Base-by-base conservation (phyloP, 1,284 basidiomycete genomes). In the Melampsora americana region DNA sequence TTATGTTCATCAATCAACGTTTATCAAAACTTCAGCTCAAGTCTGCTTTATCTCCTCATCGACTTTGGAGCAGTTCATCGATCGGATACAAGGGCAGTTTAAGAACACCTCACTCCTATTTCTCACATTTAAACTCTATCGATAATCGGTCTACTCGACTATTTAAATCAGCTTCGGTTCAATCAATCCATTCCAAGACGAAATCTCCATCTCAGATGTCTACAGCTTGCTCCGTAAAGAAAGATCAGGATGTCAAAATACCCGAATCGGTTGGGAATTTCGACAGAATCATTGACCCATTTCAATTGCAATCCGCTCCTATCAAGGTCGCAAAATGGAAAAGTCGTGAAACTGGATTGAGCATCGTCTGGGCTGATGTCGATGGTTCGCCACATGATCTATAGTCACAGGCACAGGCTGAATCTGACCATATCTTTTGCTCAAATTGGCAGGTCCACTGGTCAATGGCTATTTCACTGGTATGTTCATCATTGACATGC, bases 401-500 rank as follows among this genome's bases (percentile, higher is more conserved):
- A 56, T 56, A 7, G 53, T 56, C 14, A 5, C n/a, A 16, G 50
- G 1, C 30, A 16, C 44, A 0, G 5, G 28, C 20, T 50, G 23
- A 28, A 65, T 26, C 16, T 71, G 39, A 71, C 46, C 62, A 16
- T 56, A 0, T 6, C 32, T 46, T 39, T 44, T 73, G 2, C 53
- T 26, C 18, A 44, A 35, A 56, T 44, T 6, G 60, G 56, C 78
- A 93, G 92, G 93, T 79, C 89, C 93, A 5, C 87, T 95, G 76
- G 89, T 95, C 7, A 93, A 95, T 81, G 93, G 93, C 3, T 96
- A 95, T 84, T 95, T 96, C 81, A 90, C 91, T 11, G 89, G 97
- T 56, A 39, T 6, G 44, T 50, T 50, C 6, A 2, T 44, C 18
- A 66, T 66, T 5, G 23, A 23, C 0, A n/a, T 66, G 7, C 14